Base-by-base conservation (phyloP, 768 basidiomycete species). In the Fomitopsis pulvina region DNA sequence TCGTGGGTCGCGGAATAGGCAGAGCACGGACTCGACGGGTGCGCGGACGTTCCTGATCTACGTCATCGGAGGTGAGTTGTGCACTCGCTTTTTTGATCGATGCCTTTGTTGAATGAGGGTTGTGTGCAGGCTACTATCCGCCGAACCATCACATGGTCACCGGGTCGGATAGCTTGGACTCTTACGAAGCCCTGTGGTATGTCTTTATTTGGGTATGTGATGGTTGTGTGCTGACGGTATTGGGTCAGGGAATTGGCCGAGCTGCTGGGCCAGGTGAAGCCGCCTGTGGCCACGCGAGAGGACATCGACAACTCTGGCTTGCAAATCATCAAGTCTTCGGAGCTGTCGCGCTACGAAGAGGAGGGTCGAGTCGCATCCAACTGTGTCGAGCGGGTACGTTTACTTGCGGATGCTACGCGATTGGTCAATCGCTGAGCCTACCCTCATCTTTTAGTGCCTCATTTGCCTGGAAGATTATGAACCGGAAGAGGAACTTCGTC, bases 391-490 rank as follows among this genome's bases (percentile, higher is more conserved):
- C 71, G 78, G 68, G 92, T 92, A 64, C 40, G 86, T 72, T 21
- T 18, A 45, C 4, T 32, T 30, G 8, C 16, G 30, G 30, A 28
- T 9, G 12, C 14, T 21, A 5, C 16, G 24, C 28, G 22, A 29
- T 32, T n/a, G 18, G 28, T 10, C 39, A 29, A 25, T 14, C 38
- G 2, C 30, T n/a, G 18, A 39, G n/a, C n/a, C n/a, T 5, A 38
- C 38, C 25, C 40, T 37, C 8, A 41, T 9, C 11, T 52, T 25
- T 52, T 56, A 88, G 85, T 91, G 87, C 60, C 71, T 90, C 52
- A 85, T 96, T 30, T 97, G 93, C 62, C 71, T 95, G 44, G 87
- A 90, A 49, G 91, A 95, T 48, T 96, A 96, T 66, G 75, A 76
- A 27, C 63, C 71, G 1, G 83, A 87, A 39, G 88, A 92, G 40